Evolutionary conservation across 352 stramenopile species (phyloP), one percentile per base, ranked within the genome.

Genomic region (Thalassiosira hispida): DNA sequence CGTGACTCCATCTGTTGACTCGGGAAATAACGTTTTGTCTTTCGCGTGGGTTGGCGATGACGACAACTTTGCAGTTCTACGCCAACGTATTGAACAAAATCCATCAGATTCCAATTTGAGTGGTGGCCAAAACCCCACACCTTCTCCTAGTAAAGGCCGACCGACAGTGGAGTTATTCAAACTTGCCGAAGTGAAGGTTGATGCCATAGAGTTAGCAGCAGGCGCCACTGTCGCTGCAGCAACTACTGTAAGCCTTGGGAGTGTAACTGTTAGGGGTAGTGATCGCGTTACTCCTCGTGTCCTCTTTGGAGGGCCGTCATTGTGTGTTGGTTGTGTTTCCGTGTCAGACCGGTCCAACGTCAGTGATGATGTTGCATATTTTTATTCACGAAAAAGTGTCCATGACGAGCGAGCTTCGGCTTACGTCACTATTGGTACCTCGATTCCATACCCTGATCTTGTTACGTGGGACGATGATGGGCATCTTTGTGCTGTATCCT

Each of bases 11-110:
- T 78, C 51, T 27, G 81, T 87, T 22, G 81, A 77, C 61, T 82
- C 46, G 25, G 88, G 73, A 56, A 70, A 33, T 42, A 55, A 77
- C n/a, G 73, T 92, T 22, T 46, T 77, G 9, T 87, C 81, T 12
- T 91, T 93, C 82, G 86, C 85, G n/a, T 93, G 88, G 88, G 49
- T 93, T 7, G 88, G 86, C 2, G 82, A 91, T 68, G 78, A 89
- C 35, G 88, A 93, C 56, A 49, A 86, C 5, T 93, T 87, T 81
- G 77, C 78, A 35, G 72, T 93, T 31, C 42, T 93, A 20, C 78
- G 74, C 11, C 20, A 49, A 61, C n/a, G 11, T 27, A 5, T 33
- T 59, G 23, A 66, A 53, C 1, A 47, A 79, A 18, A 38, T 18
- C 22, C 40, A 9, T 42, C 44, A 8, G 59, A 33, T 14, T 38